phyloP scores from a whole-genome alignment of 345 rosid genomes.

The Citrus cavaleriei region DNA sequence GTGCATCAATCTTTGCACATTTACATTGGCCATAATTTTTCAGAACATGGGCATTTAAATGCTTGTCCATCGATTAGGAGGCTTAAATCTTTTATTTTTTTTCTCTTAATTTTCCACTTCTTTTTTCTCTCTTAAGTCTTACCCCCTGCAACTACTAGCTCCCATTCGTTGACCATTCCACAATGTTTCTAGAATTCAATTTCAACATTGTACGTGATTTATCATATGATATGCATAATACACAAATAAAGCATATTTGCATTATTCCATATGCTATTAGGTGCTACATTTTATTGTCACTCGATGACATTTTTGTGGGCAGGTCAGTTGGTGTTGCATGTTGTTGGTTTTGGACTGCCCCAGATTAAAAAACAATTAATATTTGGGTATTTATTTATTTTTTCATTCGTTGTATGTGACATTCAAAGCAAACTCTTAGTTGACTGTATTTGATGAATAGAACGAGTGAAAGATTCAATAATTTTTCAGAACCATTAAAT shows the following conservation, averaged over 20 bases:
- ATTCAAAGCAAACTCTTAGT: not conserved
- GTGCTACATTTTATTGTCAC: too few species aligned
- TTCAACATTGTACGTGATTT: not conserved
- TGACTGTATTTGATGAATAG: too few species aligned
- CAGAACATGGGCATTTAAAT: slow-evolving; percentile 1
- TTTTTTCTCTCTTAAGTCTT: too few species aligned
- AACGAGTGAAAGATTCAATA: too few species aligned
- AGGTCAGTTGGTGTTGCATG: not conserved
- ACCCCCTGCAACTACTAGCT: not conserved
- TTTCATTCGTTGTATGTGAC: not conserved
- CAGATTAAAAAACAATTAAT: too few species aligned
- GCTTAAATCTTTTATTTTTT: not conserved
- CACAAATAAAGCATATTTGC: too few species aligned
- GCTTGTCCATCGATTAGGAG: not conserved
- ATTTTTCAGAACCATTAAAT: too few species aligned
- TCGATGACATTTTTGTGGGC: too few species aligned
- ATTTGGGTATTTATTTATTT: not conserved
- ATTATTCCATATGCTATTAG: too few species aligned
- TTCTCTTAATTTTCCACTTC: too few species aligned
- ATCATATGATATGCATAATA: too few species aligned
- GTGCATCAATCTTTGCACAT: not conserved
- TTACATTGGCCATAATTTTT: not conserved
- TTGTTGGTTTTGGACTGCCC: not conserved
- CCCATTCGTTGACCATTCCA: not conserved
- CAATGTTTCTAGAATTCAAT: not conserved